phyloP scores from a whole-genome alignment of 2,329 filamentous ascomycete species.

The Penicillium sp. region DNA sequence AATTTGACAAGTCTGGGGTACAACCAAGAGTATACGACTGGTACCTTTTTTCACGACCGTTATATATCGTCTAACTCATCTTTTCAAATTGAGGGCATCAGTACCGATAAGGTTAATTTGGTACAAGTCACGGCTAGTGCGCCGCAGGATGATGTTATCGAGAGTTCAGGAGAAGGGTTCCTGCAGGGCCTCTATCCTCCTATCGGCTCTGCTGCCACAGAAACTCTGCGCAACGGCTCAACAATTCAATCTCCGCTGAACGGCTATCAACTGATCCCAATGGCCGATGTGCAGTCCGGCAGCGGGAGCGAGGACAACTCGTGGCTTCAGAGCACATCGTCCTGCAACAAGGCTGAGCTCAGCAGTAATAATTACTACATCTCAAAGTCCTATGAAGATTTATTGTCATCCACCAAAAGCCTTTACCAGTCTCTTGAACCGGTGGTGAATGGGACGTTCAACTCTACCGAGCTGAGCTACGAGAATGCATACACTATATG shows the following conservation, averaged over 20 bases:
- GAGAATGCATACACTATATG: neutral
- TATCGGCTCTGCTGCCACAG: neutral
- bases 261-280: neutral
- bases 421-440: neutral
- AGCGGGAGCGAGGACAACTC: neutral
- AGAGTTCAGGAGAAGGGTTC: neutral
- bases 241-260: neutral
- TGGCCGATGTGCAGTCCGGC: neutral
- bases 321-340: neutral
- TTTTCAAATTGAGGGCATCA: neutral
- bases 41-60: neutral
- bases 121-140: neutral
- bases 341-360: neutral
- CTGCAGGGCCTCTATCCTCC: neutral
- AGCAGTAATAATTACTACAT: neutral
- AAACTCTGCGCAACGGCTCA: neutral
- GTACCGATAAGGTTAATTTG: neutral
- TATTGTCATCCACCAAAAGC: neutral
- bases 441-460: neutral
- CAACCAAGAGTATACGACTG: neutral
- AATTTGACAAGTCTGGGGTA: neutral
- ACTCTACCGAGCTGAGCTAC: neutral
- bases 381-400: neutral
- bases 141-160: neutral
- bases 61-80: neutral